Conservation (phyloP, 208 protist species). For the Novymonas esmeraldas region DNA sequence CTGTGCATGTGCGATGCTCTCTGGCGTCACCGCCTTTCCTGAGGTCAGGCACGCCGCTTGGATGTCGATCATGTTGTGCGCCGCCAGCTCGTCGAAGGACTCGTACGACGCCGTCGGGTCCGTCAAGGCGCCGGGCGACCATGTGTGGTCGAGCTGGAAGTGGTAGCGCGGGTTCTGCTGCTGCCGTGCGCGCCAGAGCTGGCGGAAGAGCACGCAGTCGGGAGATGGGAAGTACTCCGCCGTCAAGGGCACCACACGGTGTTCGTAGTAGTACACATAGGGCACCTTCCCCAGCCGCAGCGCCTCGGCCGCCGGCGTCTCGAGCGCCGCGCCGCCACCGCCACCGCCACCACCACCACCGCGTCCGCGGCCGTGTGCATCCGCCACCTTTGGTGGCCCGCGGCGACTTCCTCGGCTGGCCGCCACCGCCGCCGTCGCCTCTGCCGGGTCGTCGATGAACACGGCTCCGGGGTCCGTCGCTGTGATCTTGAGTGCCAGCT, state of each 20-base stretch:
- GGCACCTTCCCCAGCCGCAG: constrained; percentile 12
- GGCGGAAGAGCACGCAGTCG: constrained; percentile 45
- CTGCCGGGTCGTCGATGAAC: constrained; percentile 21
- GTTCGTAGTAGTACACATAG: constrained; percentile 47
- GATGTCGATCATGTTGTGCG: constrained; percentile 18
- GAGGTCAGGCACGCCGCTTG: constrained; percentile 20
- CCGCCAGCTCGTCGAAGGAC: constrained; percentile 15
- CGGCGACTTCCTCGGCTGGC: constrained; percentile 7
- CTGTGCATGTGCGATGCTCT: constrained; percentile 2
- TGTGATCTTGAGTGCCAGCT: constrained; percentile 10
- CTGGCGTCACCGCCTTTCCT: not conserved
- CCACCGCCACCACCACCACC: not conserved
- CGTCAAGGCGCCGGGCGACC: constrained; percentile 43
- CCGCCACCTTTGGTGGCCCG: not conserved
- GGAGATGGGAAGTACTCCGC: constrained; percentile 48
- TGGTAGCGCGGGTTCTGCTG: constrained; percentile 61
- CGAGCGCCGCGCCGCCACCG: not conserved
- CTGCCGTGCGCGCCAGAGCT: constrained; percentile 43
- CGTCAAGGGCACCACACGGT: constrained; percentile 55
- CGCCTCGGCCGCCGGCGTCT: constrained; percentile 6
- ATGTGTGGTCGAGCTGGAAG: constrained; percentile 45
- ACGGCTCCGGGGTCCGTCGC: constrained; percentile 5
- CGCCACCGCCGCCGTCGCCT: constrained; percentile 15
- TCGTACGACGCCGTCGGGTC: constrained; percentile 51
- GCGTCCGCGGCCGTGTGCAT: not conserved